A percentile compares a stretch with the other conserved stretches of the same genome.
These are phyloP conservation scores for Decorospora gaudefroyi DNA, from an alignment of 2,329 filamentous ascomycete species.

Conservation along the genomic window DNA sequence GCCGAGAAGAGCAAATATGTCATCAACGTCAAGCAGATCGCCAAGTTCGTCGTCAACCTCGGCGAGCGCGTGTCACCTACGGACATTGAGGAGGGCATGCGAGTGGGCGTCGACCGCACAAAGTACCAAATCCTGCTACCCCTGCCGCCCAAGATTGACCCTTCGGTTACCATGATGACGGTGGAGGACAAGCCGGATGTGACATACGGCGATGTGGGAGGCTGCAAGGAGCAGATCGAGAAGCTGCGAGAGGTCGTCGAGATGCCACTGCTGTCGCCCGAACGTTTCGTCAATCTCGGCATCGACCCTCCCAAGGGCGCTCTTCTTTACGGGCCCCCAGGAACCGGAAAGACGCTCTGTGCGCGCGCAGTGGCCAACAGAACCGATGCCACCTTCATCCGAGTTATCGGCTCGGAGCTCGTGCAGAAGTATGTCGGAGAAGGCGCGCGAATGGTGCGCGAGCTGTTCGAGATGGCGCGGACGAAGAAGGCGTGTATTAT, in stretches of 20 bases:
- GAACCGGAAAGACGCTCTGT: conserved; percentile 98
- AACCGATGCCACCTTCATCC: conserved; percentile 97
- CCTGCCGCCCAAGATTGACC: conserved; percentile 96
- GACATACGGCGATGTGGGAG: conserved; percentile 97
- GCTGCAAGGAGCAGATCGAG: conserved; percentile 99
- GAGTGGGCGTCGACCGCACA: conserved; percentile 95
- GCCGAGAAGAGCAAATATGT: conserved; percentile 99
- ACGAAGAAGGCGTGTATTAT: conserved; percentile 99
- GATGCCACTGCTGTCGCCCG: conserved; percentile 94
- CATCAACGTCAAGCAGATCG: conserved; percentile 99
- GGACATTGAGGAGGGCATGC: conserved; percentile 99
- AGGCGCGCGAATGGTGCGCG: conserved; percentile 96
- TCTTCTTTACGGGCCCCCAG: conserved; percentile 91
- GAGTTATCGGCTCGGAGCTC: conserved; percentile 95
- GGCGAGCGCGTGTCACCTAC: conserved; percentile 96
- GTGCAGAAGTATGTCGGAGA: conserved; percentile 99
- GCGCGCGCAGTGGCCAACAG: conserved; percentile 96
- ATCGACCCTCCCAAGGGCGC: conserved; percentile 99
- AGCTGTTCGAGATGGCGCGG: conserved; percentile 98
- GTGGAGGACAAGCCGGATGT: conserved; percentile 99
- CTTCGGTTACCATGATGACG: conserved; percentile 99
- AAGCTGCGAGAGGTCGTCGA: conserved; percentile 98
- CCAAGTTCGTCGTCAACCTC: conserved; percentile 97
- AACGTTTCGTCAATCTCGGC: conserved; percentile 97
- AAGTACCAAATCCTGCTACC: conserved; percentile 99